Base-by-base conservation (phyloP, 2,329 filamentous ascomycete species). In the Apiospora kogelbergensis region DNA sequence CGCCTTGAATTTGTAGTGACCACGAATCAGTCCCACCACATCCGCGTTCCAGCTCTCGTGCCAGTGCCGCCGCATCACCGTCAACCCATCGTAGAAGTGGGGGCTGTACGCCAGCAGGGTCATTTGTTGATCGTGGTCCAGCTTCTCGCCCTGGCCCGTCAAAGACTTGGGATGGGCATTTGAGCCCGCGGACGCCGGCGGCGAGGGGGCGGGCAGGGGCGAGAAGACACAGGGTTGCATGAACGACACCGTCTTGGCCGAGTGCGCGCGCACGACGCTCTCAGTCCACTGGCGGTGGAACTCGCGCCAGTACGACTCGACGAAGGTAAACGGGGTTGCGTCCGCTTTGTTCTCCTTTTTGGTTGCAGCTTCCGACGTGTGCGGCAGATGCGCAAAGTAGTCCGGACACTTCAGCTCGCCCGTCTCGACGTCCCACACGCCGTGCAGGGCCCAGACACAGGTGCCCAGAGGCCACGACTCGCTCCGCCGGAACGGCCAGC, bases 391-490 rank as follows among this genome's bases (percentile, higher is more conserved):
- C 20, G 68, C 65, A 42, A 75, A 75, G 66, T 75, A 74, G 33
- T 70, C 68, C 3, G 70, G 64, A 11, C 70, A 68, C 22, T 42
- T 65, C n/a, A 74, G 69, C 37, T 72, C 68, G 15, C 73, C 74
- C 1, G 71, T 71, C 17, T 68, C 57, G 6, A 63, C 4, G 40
- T 73, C 70, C 73, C 73, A 75, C 1, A 75, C 72, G 11, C 68
- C 72, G 63, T 75, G 71, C n/a, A 74, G 68, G 20, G 72, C 72
- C 74, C 74, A 75, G n/a, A 75, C 66, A n/a, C 74, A 75, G 6
- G 68, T 68, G 3, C 68, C 69, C 17, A 74, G 65, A 10, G 68
- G 71, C 74, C 74, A 75, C 0, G 65, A 67, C 13, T 60, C 22
- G 53, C 30, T 20, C 10, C 73, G 66, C 0, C 66, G 22, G 71